Conservation (phyloP, 2,329 filamentous ascomycete species). For the Cladosporium colombiae region DNA sequence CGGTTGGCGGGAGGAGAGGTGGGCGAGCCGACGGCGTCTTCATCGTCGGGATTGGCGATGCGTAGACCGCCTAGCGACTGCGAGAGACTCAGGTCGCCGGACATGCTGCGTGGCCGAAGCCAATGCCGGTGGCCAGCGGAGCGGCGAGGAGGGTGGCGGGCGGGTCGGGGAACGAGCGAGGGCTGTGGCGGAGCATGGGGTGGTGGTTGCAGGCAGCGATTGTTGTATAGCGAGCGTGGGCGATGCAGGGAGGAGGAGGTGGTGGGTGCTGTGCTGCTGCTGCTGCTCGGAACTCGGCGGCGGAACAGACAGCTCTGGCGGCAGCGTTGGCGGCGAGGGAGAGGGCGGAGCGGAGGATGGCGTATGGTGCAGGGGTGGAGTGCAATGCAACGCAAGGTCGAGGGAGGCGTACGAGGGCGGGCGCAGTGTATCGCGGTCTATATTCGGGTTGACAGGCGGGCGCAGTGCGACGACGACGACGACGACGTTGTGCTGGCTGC, state of each 20-base stretch:
- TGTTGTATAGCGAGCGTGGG: conserved; percentile 19
- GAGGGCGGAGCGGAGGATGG: background rate
- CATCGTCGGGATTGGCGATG: conserved; percentile 93
- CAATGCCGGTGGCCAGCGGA: conserved; percentile 16
- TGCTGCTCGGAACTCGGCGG: conserved; percentile 7
- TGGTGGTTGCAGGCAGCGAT: conserved; percentile 25
- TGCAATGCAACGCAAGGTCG: conserved; percentile 2
- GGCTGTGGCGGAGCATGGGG: conserved; percentile 18
- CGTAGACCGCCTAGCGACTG: conserved; percentile 90
- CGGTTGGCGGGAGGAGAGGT: conserved; percentile 22
- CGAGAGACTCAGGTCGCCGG: conserved; percentile 83
- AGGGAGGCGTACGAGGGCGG: no score
- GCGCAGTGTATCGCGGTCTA: background rate
- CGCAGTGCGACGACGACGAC: background rate
- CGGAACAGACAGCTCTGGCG: background rate
- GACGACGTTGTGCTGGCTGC: background rate
- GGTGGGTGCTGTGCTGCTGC: background rate
- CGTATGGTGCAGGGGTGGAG: background rate
- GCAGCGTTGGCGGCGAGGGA: background rate
- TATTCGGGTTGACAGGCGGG: conserved; percentile 4
- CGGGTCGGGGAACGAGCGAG: conserved; percentile 8
- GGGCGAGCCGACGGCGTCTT: conserved; percentile 40
- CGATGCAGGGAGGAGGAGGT: conserved; percentile 14
- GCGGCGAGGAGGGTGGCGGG: conserved; percentile 6
- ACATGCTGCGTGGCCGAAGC: conserved; percentile 20